phyloP scores from a whole-genome alignment of 2,329 filamentous ascomycete genomes.

The Epichloe typhina region DNA sequence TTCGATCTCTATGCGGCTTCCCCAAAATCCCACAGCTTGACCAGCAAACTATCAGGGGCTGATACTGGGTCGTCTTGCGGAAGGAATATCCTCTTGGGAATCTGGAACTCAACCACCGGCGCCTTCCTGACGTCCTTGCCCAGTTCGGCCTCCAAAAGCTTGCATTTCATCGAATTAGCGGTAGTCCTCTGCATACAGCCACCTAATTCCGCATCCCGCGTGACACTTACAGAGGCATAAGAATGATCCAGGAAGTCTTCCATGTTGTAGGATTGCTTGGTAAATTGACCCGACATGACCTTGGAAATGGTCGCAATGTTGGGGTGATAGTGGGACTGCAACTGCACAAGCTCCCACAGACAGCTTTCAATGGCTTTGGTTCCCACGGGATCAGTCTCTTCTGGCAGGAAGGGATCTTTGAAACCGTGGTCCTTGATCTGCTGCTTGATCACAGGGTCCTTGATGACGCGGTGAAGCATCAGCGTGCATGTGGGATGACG shows the following conservation, averaged over 20 bases:
- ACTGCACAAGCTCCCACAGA: constrained; percentile 85
- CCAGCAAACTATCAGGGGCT: constrained; percentile 40
- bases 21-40: constrained; percentile 49
- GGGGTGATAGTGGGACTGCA: constrained; percentile 90
- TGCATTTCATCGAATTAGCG: not conserved
- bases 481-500: constrained; percentile 84
- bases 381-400: constrained; percentile 70
- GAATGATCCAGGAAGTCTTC: constrained; percentile 96
- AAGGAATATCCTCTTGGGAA: constrained; percentile 70
- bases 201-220: not conserved
- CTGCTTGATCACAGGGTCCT: constrained; percentile 42
- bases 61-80: constrained; percentile 34
- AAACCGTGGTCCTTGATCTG: constrained; percentile 46
- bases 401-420: constrained; percentile 62
- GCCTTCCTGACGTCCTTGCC: constrained; percentile 71
- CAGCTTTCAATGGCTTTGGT: constrained; percentile 83
- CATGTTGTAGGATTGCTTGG: constrained; percentile 86
- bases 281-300: constrained; percentile 94
- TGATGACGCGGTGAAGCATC: constrained; percentile 75
- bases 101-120: constrained; percentile 86
- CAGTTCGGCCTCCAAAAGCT: constrained; percentile 77
- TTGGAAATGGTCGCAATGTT: constrained; percentile 90
- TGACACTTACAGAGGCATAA: constrained; percentile 59
- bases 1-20: constrained; percentile 2
- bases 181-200: not conserved